phyloP scores from a whole-genome alignment of 169 alveolate genomes.

The Plasmodium berghei region DNA sequence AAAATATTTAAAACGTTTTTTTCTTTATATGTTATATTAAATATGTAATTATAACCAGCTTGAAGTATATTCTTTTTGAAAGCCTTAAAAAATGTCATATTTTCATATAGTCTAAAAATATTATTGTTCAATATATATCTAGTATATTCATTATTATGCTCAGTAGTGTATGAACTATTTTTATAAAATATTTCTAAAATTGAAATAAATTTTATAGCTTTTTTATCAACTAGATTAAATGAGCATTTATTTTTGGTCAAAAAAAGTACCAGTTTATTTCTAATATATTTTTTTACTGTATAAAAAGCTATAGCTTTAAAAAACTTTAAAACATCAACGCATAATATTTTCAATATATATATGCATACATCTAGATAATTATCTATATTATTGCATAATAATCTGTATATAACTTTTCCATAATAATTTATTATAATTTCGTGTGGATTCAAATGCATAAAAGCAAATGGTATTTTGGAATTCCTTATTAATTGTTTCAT shows the following conservation, averaged over 20 bases:
- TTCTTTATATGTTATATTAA: slow-evolving; percentile 45
- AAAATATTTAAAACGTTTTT: slow-evolving; percentile 25
- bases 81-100: slow-evolving; percentile 4
- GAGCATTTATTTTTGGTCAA: slow-evolving; percentile 22
- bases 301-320: slow-evolving; percentile 41
- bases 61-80: slow-evolving; percentile 17
- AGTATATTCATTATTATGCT: slow-evolving; percentile 33
- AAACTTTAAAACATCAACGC: slow-evolving; percentile 47
- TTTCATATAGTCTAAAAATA: slow-evolving; percentile 15
- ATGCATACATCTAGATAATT: slow-evolving; percentile 31
- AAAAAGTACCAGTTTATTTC: slow-evolving; percentile 42
- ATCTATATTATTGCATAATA: slow-evolving; percentile 36
- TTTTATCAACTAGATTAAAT: slow-evolving; percentile 12
- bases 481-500: slow-evolving; percentile 26
- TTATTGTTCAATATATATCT: slow-evolving; percentile 42
- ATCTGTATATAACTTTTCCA: slow-evolving; percentile 45
- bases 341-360: slow-evolving; percentile 50
- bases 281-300: slow-evolving; percentile 55
- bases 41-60: not conserved
- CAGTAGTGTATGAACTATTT: slow-evolving; percentile 51
- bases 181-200: slow-evolving; percentile 41
- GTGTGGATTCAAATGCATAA: slow-evolving; percentile 48
- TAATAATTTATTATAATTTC: slow-evolving; percentile 37
- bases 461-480: slow-evolving; percentile 33
- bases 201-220: slow-evolving; percentile 28